phyloP scores from a whole-genome alignment of 2,329 filamentous ascomycete genomes.

The Aspergillus pseudoviridinutans region DNA sequence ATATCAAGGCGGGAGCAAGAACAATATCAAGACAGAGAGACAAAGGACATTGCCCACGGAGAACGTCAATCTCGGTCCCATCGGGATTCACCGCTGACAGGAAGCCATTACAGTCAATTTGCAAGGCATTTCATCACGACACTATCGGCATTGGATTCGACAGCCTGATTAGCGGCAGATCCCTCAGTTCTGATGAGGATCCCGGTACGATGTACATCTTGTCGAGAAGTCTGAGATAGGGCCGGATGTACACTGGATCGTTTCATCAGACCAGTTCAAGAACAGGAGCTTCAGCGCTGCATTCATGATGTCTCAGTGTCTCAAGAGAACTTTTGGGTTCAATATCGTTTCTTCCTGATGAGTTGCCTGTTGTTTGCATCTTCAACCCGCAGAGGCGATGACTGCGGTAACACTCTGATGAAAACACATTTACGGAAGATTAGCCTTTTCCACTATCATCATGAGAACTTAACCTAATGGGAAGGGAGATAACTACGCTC shows the following conservation, averaged over 20 bases:
- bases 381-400: not conserved
- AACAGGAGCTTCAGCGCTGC: not conserved
- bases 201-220: not conserved
- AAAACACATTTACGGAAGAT: too few species aligned
- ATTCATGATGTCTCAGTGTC: not conserved
- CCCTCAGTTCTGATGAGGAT: not conserved
- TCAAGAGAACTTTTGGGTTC: not conserved
- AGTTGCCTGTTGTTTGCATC: not conserved
- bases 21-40: constrained; percentile 23
- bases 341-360: not conserved
- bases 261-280: not conserved
- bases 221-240: not conserved
- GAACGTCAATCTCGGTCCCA: not conserved
- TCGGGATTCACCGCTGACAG: not conserved
- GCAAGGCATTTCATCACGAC: not conserved
- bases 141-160: not conserved
- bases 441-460: too few species aligned
- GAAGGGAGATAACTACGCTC: too few species aligned
- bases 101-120: not conserved
- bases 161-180: not conserved
- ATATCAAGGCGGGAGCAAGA: constrained; percentile 17
- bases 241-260: not conserved
- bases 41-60: not conserved
- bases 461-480: too few species aligned
- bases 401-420: not conserved